Evolutionary conservation across 2,329 filamentous ascomycete species (phyloP), one percentile per base, ranked within the genome.

Genomic region (Cordyceps farinosa): DNA sequence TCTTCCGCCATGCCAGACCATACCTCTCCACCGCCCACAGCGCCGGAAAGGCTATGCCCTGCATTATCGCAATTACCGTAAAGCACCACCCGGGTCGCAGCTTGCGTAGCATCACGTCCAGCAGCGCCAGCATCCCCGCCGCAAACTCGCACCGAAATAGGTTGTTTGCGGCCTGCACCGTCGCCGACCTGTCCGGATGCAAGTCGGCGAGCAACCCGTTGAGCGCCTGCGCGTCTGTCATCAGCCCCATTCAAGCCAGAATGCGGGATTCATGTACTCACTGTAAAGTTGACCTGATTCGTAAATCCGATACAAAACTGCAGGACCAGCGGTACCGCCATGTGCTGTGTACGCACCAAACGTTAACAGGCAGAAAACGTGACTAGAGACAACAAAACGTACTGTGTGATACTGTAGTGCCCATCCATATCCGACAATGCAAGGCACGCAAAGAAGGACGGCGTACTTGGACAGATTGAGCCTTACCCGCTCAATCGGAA

Each of bases 111-210:
- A 58, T 48, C 44, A 58, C 55, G 32, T 58, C 55, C 44, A 58
- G 55, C 30, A 58, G 44, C 55, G 55, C 55, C 55, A 58, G 44
- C 55, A 42, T 42, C 17, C 55, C 55, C 30, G 55, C 55, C 55
- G 55, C 55, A 17, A 58, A 17, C 32, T 60, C 57, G 57, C 47
- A 52, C 29, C 57, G 57, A 27, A 60, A 60, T 36, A 60, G 57
- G 10, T 60, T 44, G 57, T 38, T 42, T 5, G 57, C 57, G 15
- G 57, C 47, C 57, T 60, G 47, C 27, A 52, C 36, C 36, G 48
- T 60, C 29, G 57, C 30, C 27, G 47, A 38, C 36, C 29, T 29
- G 36, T 60, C 36, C 36, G 57, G 27, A 29, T 60, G 36, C 27
- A 52, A 34, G 48, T 52, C 36, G 36, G 38, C 9, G 9, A 52